Base-by-base conservation (phyloP, 2,329 filamentous ascomycete genomes). In the Stenocarpella maydis region DNA sequence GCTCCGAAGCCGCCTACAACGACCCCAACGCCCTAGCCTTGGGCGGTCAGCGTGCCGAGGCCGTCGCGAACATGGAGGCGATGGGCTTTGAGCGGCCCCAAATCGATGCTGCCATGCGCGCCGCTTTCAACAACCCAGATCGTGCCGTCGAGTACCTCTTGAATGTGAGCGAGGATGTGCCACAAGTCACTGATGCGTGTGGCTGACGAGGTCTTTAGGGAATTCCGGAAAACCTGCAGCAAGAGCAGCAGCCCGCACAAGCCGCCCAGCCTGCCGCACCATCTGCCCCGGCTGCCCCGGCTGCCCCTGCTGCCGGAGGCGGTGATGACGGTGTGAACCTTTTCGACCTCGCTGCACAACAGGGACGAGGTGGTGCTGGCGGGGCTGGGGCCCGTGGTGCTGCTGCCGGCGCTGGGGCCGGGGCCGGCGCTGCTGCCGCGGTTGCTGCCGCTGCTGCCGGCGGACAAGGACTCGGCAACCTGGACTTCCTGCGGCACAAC, bases 121-220 rank as follows among this genome's bases (percentile, higher is more conserved):
- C 96, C 72, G 96, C 96, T 17, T 99, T 93, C 82, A 97, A 92
- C 86, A 99, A 99, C 83, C 94, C 95, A 17, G 95, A 98, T 80
- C 94, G 96, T 76, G 96, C 96, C 66, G 95, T 99, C 68, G 96
- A 99, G 80, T 99, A 99, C 77, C 88, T 99, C 15, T 80, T 99
- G 77, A 97, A 83, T 74, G 94, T 96, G 80, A 82, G 91, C 83
- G 39, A 24, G 15, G 31, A 24, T 34, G 37, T 43, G 34, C 34
- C 12, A 43, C 17, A 37, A 21, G 0, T 28, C 28, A 34, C 24
- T 19, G 58, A 34, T 50, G 21, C 21, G 39, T n/a, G 50, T 70
- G 41, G 24, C 52, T 70, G 52, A 68, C 47, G 37, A 50, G 19
- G 31, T 52, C 39, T 15, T 67, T 67, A 97, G 93, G 96, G 96